A percentile compares a stretch with the other conserved stretches of the same genome.
These are phyloP conservation scores for Isatis tinctoria DNA, from an alignment of 345 rosid species.

Conservation along the genomic window DNA sequence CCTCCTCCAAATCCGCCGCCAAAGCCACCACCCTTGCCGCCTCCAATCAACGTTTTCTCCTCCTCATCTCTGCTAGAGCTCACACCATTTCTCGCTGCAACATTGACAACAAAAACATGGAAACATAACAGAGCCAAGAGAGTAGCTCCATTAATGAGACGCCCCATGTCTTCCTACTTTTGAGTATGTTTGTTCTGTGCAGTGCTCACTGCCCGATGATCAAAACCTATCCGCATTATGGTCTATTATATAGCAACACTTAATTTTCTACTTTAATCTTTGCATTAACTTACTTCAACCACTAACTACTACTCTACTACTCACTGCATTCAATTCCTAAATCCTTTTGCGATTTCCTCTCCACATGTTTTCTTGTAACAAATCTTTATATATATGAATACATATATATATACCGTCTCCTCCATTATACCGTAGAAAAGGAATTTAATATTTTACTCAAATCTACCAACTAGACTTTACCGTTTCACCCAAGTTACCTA, in stretches of 20 bases:
- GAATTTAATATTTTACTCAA: background rate
- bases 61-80: constrained; percentile 23
- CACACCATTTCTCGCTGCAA: constrained; percentile 37
- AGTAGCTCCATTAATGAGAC: constrained; percentile 19
- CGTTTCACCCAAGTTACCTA: constrained; percentile 10
- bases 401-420: background rate
- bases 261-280: constrained; percentile 13
- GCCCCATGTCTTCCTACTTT: constrained; percentile 32
- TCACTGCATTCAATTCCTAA: constrained; percentile 27
- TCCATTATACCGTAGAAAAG: background rate
- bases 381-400: background rate
- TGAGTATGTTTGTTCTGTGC: constrained; percentile 18
- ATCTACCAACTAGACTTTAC: constrained; percentile 14
- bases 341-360: background rate
- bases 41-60: constrained; percentile 34
- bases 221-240: background rate
- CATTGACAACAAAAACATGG: constrained; percentile 39
- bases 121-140: constrained; percentile 46
- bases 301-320: constrained; percentile 33
- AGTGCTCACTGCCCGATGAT: constrained; percentile 31
- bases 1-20: constrained; percentile 46
- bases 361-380: constrained; percentile 1
- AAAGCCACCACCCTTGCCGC: constrained; percentile 35
- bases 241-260: constrained; percentile 26
- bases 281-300: constrained; percentile 43